Base-by-base conservation (phyloP, 2,329 filamentous ascomycete species). In the Leptographium procerum region DNA sequence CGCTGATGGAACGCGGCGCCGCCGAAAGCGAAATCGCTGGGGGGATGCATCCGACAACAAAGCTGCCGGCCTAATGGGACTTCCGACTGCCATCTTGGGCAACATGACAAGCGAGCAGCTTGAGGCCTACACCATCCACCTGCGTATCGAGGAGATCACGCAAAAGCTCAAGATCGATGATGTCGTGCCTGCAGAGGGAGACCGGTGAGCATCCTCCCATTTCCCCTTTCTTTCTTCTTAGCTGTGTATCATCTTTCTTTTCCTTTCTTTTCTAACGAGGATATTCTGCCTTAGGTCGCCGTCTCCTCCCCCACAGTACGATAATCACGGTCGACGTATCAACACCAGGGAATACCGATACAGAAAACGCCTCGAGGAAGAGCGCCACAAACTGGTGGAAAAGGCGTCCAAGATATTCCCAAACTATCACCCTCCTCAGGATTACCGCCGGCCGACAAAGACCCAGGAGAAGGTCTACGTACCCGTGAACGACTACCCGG, bases 401-500 rank as follows among this genome's bases (percentile, higher is more conserved):
- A 96, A 95, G 80, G 94, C 94, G 68, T 96, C 97, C 89, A 97
- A 97, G 80, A 91, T 89, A 70, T 97, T 99, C 73, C 92, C 94
- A 78, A 96, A 96, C 84, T 99, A 99, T 73, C 91, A 97, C 72
- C 94, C 94, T 69, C 94, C 94, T 60, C 89, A 92, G 81, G 94
- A 99, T 74, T 99, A 99, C 75, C 90, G 94, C 73, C 89, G 94
- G 69, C 94, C 94, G 63, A 97, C 92, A 73, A 99, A 99, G 88
- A 99, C 94, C 72, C 94, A 99, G 77, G 94, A 99, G 82, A 99
- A 99, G 82, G 95, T 99, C 88, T 99, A 99, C 74, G 94, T 99
- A 74, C 94, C 94, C 73, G 94, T 99, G 79, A 99, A 99, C 84
- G 94, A 99, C 77, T 99, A 99, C 75, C 94, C 94, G 82, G 94